A percentile compares a stretch with the other conserved stretches of the same genome.
Evolutionary conservation across 257 asterid species (phyloP).

Genomic region (Petrea volubilis): DNA sequence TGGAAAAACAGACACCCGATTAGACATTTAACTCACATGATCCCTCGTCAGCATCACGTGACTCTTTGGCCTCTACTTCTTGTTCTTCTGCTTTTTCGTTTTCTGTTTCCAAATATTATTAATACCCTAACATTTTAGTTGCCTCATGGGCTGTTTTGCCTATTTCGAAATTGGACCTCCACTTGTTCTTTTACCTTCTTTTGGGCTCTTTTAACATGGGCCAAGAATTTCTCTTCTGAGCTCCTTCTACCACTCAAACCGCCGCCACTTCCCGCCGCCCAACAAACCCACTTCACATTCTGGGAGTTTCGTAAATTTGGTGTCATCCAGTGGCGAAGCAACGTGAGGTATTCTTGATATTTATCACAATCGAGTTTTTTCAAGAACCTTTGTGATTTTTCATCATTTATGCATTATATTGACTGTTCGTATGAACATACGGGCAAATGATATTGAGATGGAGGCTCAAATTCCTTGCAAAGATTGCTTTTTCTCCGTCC

Average conservation of each 20-base stretch:
- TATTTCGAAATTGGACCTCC: neutral
- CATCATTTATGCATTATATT: constrained; percentile 13
- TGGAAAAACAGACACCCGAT: neutral
- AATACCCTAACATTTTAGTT: no score
- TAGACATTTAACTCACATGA: constrained; percentile 19
- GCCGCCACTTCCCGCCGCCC: constrained; percentile 21
- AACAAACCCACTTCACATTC: neutral
- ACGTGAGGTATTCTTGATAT: neutral
- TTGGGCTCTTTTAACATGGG: neutral
- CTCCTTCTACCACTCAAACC: neutral
- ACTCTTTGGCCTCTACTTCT: neutral
- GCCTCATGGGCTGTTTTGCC: neutral
- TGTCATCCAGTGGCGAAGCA: neutral
- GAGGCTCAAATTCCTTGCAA: constrained; percentile 25
- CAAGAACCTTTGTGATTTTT: neutral
- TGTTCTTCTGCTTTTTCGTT: no score
- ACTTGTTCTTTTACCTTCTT: neutral
- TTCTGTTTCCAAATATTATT: no score
- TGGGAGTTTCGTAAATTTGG: neutral
- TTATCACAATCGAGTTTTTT: neutral
- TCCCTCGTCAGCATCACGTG: constrained; percentile 26
- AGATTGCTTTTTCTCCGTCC: constrained; percentile 14
- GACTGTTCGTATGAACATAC: neutral
- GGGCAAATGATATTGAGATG: constrained; percentile 45
- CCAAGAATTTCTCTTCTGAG: neutral